These are phyloP conservation scores for Pythium myriotylum DNA, from an alignment of 352 stramenopile species.

Conservation along the genomic window DNA sequence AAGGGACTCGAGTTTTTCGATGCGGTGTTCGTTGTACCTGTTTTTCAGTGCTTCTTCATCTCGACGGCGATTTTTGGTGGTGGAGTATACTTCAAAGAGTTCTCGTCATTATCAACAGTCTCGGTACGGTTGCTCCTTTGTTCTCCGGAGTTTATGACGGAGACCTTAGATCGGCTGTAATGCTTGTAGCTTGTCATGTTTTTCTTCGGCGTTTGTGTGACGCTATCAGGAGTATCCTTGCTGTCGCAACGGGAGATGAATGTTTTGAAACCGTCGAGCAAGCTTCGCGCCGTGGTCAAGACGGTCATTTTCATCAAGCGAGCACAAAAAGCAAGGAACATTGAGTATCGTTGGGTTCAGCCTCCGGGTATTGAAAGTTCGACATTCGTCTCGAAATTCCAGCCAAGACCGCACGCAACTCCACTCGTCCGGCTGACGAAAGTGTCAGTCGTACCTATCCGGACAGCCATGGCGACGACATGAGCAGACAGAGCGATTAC, in stretches of 20 bases:
- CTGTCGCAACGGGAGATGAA: conserved; percentile 74
- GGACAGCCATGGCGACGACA: not conserved
- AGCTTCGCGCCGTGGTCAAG: conserved; percentile 48
- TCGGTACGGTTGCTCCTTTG: too few relatives aligned
- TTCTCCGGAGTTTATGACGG: too few relatives aligned
- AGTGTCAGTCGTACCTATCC: conserved; percentile 58
- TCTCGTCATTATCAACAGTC: conserved; percentile 51
- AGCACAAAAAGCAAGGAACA: conserved; percentile 53
- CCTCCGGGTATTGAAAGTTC: conserved; percentile 7
- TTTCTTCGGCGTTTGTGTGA: conserved; percentile 63
- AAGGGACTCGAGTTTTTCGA: conserved; percentile 82
- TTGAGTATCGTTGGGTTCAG: conserved; percentile 49
- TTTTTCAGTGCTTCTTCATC: conserved; percentile 92
- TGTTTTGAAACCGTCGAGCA: conserved; percentile 42
- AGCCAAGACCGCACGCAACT: not conserved
- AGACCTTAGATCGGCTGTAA: too few relatives aligned
- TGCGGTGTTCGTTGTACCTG: conserved; percentile 83
- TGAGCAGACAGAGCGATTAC: too few relatives aligned
- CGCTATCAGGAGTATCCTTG: conserved; percentile 68
- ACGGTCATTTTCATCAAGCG: conserved; percentile 75
- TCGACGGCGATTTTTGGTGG: conserved; percentile 87
- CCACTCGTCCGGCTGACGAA: conserved; percentile 41
- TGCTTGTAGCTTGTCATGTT: conserved; percentile 60
- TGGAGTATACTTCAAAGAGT: conserved; percentile 90
- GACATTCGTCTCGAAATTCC: not conserved